A percentile compares a stretch with the other conserved stretches of the same genome.
These are phyloP conservation scores for Papiliotrema terrestris DNA, from an alignment of 1,284 basidiomycete genomes.

Conservation along the genomic window DNA sequence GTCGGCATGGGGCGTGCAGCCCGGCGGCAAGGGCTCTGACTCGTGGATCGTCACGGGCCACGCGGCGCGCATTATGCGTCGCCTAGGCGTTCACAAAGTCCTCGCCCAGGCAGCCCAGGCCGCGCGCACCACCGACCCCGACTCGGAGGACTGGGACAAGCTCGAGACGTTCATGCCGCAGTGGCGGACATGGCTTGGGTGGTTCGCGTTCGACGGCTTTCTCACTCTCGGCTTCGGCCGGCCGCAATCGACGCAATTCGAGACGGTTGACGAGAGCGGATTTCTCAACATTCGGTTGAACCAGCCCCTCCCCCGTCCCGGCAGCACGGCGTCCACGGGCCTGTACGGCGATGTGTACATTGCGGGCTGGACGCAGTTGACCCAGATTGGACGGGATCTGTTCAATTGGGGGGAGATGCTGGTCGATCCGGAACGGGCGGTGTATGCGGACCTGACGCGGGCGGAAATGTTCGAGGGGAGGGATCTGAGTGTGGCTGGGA, in stretches of 20 bases:
- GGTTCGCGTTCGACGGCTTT: slow-evolving; percentile 34
- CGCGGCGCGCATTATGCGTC: slow-evolving; percentile 24
- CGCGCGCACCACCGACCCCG: slow-evolving; percentile 15
- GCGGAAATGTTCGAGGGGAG: slow-evolving; percentile 16
- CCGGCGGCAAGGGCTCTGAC: slow-evolving; percentile 33
- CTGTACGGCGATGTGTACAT: slow-evolving; percentile 35
- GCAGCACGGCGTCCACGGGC: slow-evolving; percentile 18
- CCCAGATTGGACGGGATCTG: slow-evolving; percentile 34
- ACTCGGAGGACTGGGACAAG: slow-evolving; percentile 20
- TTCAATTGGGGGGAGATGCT: slow-evolving; percentile 31
- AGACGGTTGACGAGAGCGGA: slow-evolving; percentile 25
- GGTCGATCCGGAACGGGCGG: slow-evolving; percentile 15
- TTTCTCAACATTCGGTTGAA: slow-evolving; percentile 24
- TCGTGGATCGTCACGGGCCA: slow-evolving; percentile 40
- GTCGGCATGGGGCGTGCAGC: slow-evolving; percentile 37
- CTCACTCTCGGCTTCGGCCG: slow-evolving; percentile 33
- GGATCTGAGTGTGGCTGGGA: slow-evolving; percentile 19
- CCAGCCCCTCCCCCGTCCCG: slow-evolving; percentile 20
- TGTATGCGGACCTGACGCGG: slow-evolving; percentile 18
- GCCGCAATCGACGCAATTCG: slow-evolving; percentile 29
- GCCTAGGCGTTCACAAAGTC: slow-evolving; percentile 28
- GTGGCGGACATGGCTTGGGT: slow-evolving; percentile 34
- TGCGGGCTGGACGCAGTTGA: slow-evolving; percentile 30
- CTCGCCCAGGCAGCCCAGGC: slow-evolving; percentile 23
- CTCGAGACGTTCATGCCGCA: slow-evolving; percentile 29